A percentile compares a stretch with the other conserved stretches of the same genome.
These are phyloP conservation scores for Zygosaccharomyces pseudobailii DNA, from an alignment of 1,139 yeast species.

Conservation along the genomic window DNA sequence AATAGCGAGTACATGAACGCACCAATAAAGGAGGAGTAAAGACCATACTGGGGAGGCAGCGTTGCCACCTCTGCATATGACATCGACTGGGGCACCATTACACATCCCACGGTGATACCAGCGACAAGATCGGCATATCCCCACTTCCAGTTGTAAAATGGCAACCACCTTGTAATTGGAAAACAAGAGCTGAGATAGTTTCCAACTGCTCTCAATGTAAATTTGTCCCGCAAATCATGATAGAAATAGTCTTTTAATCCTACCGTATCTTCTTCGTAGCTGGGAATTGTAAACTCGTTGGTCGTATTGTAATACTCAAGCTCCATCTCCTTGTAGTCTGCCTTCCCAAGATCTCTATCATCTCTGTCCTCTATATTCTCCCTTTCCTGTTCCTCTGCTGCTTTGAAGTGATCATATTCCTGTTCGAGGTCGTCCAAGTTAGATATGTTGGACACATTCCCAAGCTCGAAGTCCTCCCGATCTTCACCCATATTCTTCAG, in stretches of 20 bases:
- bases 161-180: conserved; percentile 78
- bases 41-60: conserved; percentile 75
- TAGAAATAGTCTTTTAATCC: conserved; percentile 24
- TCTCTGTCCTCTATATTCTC: not conserved
- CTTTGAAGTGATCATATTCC: conserved; percentile 28
- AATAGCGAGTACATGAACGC: conserved; percentile 83
- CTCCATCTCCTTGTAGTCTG: conserved; percentile 5
- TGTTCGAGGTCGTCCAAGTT: conserved; percentile 27
- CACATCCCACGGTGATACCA: conserved; percentile 90
- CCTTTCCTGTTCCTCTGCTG: conserved; percentile 11
- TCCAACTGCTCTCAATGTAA: conserved; percentile 15
- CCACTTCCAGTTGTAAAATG: conserved; percentile 79
- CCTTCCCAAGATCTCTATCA: not conserved
- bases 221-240: conserved; percentile 16
- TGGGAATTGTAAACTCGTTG: conserved; percentile 17
- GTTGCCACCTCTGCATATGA: conserved; percentile 88
- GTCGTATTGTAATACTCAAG: conserved; percentile 13
- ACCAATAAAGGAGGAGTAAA: conserved; percentile 90
- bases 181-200: conserved; percentile 60
- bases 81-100: conserved; percentile 93
- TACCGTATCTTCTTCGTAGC: conserved; percentile 23
- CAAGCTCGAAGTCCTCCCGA: not conserved
- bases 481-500: not conserved
- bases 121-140: conserved; percentile 79
- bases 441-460: conserved; percentile 1